Base-by-base conservation (phyloP, 208 protist genomes). In the Trypanosoma avium region DNA sequence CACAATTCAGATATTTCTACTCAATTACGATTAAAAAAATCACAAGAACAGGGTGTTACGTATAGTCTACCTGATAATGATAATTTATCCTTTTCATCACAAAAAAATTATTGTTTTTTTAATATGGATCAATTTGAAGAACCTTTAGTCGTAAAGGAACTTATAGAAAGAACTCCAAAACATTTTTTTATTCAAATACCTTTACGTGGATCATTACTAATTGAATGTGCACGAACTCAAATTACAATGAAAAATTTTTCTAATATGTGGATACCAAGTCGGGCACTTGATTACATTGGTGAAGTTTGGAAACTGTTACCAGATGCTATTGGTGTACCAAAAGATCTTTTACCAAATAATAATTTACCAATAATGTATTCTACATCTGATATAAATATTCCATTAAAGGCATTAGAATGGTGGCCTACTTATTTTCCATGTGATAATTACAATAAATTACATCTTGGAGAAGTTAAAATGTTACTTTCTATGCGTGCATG, bases 81-180 rank as follows among this genome's bases (percentile, higher is more conserved):
- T 32, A 29, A 26, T 3, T 24, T 13, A 2, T 7, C 19, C 24
- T 56, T 27, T 33, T n/a, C n/a, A 5, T 4, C 29, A 36, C 4
- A 32, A 36, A 52, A 42, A 12, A 10, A 3, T n/a, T 48, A 58
- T 29, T 88, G 78, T 70, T 85, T 79, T 75, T 92, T 88, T 63
- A 95, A 95, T 69, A 47, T 86, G 1, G 60, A 73, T 17, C 88
- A 95, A 67, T 67, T 95, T 47, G 48, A 58, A 21, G 85, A 95
- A 64, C 72, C 83, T 2, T 27, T 52, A 1, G 42, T 87, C 9
- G 71, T 64, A 7, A 67, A 74, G 22, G 75, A 79, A 61, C 70
- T 92, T 22, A 27, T 80, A 36, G 30, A 71, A 26, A 57, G 70
- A 15, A 73, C 52, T 21, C 84, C 89, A 35, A 62, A 21, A 4